phyloP scores from a whole-genome alignment of 208 protist genomes.

The Trypanosoma platydactyli region DNA sequence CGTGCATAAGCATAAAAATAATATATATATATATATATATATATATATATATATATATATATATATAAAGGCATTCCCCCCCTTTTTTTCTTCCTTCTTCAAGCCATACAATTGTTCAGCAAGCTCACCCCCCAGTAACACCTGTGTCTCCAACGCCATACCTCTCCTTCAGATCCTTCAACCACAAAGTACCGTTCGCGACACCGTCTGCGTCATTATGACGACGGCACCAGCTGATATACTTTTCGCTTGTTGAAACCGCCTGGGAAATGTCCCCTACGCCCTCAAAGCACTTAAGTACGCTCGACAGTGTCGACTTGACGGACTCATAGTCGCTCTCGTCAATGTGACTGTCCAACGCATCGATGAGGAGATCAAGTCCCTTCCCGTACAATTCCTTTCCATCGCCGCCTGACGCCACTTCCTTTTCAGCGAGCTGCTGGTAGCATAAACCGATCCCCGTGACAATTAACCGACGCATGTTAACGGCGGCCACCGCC shows the following conservation, averaged over 20 bases:
- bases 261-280: conserved; percentile 79
- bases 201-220: conserved; percentile 71
- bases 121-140: neutral
- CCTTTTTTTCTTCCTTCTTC: neutral
- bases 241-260: conserved; percentile 79
- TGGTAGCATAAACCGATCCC: conserved; percentile 64
- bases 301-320: conserved; percentile 68
- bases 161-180: conserved; percentile 45
- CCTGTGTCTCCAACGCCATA: neutral
- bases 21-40: neutral
- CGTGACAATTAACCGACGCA: conserved; percentile 74
- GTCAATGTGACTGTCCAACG: conserved; percentile 83
- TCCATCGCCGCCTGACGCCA: conserved; percentile 43
- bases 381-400: conserved; percentile 71
- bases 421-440: conserved; percentile 34
- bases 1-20: too few species aligned
- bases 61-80: neutral
- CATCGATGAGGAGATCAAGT: conserved; percentile 85
- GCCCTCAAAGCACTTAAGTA: conserved; percentile 84
- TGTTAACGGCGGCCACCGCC: conserved; percentile 82
- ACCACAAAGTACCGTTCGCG: conserved; percentile 54
- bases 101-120: neutral
- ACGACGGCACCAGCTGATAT: conserved; percentile 84
- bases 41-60: neutral
- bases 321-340: conserved; percentile 76